A percentile compares a stretch with the other conserved stretches of the same genome.
phyloP scores from a whole-genome alignment of 1,284 basidiomycete genomes.

The Leccinum griseonigrum region DNA sequence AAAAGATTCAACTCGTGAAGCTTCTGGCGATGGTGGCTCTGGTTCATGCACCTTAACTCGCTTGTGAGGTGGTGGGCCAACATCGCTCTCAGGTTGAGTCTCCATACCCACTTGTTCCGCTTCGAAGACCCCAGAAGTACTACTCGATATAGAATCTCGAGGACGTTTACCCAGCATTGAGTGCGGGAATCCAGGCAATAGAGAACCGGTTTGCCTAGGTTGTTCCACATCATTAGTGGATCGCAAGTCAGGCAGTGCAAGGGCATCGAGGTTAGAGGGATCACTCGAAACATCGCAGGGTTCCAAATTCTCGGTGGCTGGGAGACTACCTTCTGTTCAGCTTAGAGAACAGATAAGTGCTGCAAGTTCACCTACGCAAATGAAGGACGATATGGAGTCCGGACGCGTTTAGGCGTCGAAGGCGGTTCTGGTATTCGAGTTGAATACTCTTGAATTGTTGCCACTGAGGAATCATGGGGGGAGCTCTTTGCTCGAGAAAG shows the following conservation, averaged over 20 bases:
- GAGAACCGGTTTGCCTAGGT: slow-evolving; percentile 22
- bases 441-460: slow-evolving; percentile 12
- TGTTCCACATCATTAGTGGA: slow-evolving; percentile 17
- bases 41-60: slow-evolving; percentile 38
- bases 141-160: slow-evolving; percentile 47
- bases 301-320: slow-evolving; percentile 15
- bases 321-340: slow-evolving; percentile 22
- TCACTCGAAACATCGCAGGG: slow-evolving; percentile 24
- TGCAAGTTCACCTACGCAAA: slow-evolving; percentile 25
- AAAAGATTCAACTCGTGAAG: slow-evolving; percentile 6
- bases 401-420: slow-evolving; percentile 33
- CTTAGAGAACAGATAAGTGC: not conserved
- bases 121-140: slow-evolving; percentile 42
- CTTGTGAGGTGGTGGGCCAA: slow-evolving; percentile 50
- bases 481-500: slow-evolving; percentile 17
- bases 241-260: slow-evolving; percentile 17
- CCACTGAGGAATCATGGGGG: slow-evolving; percentile 13
- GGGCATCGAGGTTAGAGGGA: slow-evolving; percentile 18
- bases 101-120: slow-evolving; percentile 39
- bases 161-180: slow-evolving; percentile 59
- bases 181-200: slow-evolving; percentile 41
- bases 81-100: slow-evolving; percentile 36
- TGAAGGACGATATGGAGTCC: slow-evolving; percentile 28
- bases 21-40: slow-evolving; percentile 12
- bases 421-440: slow-evolving; percentile 30